Base-by-base conservation (phyloP, 1,284 basidiomycete species). In the Irpex sp. region DNA sequence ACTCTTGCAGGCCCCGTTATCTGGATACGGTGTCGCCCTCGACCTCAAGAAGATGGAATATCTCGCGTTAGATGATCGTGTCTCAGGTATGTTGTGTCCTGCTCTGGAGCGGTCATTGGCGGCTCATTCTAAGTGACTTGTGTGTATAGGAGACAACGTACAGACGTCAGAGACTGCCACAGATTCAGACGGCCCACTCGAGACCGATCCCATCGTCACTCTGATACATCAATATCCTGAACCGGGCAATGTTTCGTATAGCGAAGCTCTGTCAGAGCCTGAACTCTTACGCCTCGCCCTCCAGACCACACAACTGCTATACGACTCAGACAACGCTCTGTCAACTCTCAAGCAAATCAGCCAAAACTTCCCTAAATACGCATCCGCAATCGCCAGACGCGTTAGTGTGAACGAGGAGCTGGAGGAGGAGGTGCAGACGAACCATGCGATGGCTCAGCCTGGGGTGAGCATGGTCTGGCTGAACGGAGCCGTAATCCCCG, bases 11-110 rank as follows among this genome's bases (percentile, higher is more conserved):
- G 83, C 75, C 61, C 83, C 84, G 65, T 77, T 98, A 4, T 87
- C 91, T 5, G 96, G 97, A 5, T 99, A 94, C 69, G 96, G 96
- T 3, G 95, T 96, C 5, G 83, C 92, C 33, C 81, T 99, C 61
- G 94, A 97, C 69, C 77, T 99, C 68, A 99, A 99, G 80, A 98
- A 97, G 77, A 98, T 89, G 79, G 97, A 99, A 73, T 99, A 99
- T 72, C 85, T 98, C 13, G 95, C 93, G 2, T 81, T 98, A 2
- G 95, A 98, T 72, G 95, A 98, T 73, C 80, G 95, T 57, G 72
- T 80, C 17, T 68, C 69, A 60, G 63, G 70, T 63, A 58, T 39
- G 64, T 33, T 57, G 19, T 49, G 26, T 31, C 1, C 13, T 58
- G 31, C 5, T 36, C 19, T 15, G 2, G 11, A 26, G 46, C 2